Evolutionary conservation across 2,329 filamentous ascomycete species (phyloP).

Genomic region (Diaporthe vexans): DNA sequence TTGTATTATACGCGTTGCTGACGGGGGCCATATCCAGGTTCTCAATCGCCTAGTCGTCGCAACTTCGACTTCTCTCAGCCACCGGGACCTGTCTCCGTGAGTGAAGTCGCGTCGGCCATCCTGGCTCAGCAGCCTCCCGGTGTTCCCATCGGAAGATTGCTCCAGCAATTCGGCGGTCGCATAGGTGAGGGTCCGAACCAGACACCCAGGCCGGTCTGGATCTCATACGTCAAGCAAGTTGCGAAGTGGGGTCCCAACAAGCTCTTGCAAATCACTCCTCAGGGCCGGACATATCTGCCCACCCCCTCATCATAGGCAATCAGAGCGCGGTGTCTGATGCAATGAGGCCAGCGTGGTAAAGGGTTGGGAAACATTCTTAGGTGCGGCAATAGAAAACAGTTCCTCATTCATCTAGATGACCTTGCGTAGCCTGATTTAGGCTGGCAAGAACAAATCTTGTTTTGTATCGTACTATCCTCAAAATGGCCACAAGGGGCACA

Average conservation of each 20-base stretch:
- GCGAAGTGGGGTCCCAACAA: conserved; percentile 69
- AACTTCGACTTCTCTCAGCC: conserved; percentile 35
- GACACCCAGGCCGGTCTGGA: conserved; percentile 69
- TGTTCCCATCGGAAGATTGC: conserved; percentile 67
- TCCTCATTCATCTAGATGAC: background rate
- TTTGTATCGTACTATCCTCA: background rate
- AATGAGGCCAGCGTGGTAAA: conserved; percentile 28
- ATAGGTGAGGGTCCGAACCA: conserved; percentile 65
- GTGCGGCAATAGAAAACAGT: conserved; percentile 15
- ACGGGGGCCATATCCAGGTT: conserved; percentile 22
- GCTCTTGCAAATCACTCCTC: conserved; percentile 54
- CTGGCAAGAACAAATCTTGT: background rate
- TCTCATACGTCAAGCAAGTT: conserved; percentile 70
- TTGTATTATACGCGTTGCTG: background rate
- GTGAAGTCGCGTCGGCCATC: conserved; percentile 66
- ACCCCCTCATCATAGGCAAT: background rate
- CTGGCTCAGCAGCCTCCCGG: conserved; percentile 65
- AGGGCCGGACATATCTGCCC: conserved; percentile 15
- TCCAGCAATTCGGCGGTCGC: conserved; percentile 67
- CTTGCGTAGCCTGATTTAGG: background rate
- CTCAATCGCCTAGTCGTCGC: conserved; percentile 38
- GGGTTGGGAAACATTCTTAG: background rate
- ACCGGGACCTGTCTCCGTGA: conserved; percentile 57
- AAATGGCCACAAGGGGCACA: background rate
- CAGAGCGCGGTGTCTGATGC: background rate